phyloP scores from a whole-genome alignment of 1,139 yeast species.

The Candida labiduridarum region DNA sequence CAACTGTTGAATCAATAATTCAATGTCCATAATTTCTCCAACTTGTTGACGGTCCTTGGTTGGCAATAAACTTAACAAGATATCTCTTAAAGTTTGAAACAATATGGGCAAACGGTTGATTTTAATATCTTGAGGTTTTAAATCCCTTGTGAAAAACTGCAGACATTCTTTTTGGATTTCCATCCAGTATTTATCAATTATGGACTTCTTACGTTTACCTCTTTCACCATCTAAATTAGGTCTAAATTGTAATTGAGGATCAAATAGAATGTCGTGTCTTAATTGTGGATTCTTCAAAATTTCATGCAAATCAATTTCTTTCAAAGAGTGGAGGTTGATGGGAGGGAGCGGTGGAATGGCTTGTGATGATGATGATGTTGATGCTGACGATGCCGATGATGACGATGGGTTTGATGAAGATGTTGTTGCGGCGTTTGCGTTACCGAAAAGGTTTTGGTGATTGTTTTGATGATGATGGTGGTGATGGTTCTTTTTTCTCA shows the following conservation, averaged over 20 bases:
- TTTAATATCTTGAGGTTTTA: slow-evolving; percentile 21
- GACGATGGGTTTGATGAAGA: slow-evolving; percentile 14
- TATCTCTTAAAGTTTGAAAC: slow-evolving; percentile 77
- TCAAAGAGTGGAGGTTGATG: slow-evolving; percentile 77
- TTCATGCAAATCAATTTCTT: slow-evolving; percentile 87
- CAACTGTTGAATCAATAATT: slow-evolving; percentile 74
- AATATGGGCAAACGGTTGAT: slow-evolving; percentile 64
- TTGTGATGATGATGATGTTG: slow-evolving; percentile 16
- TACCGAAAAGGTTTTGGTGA: slow-evolving; percentile 7
- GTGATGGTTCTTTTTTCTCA: slow-evolving; percentile 14
- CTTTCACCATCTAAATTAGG: slow-evolving; percentile 92
- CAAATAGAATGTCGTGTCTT: slow-evolving; percentile 90
- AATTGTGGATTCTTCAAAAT: slow-evolving; percentile 90
- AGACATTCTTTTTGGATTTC: slow-evolving; percentile 67
- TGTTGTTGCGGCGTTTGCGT: slow-evolving; percentile 6
- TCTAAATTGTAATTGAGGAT: slow-evolving; percentile 88
- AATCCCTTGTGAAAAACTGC: slow-evolving; percentile 33
- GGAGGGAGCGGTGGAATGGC: slow-evolving; percentile 63
- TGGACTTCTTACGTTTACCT: slow-evolving; percentile 73
- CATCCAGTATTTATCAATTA: slow-evolving; percentile 83
- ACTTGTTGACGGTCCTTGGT: slow-evolving; percentile 73
- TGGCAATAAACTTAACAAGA: slow-evolving; percentile 74
- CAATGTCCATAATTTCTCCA: slow-evolving; percentile 76
- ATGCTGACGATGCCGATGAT: slow-evolving; percentile 22
- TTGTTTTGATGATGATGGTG: slow-evolving; percentile 8